Percentiles rank a stretch among this genome's conserved stretches.
These are phyloP conservation scores for Saturnispora hagleri DNA, from an alignment of 805 yeast genomes.

Conservation along the genomic window DNA sequence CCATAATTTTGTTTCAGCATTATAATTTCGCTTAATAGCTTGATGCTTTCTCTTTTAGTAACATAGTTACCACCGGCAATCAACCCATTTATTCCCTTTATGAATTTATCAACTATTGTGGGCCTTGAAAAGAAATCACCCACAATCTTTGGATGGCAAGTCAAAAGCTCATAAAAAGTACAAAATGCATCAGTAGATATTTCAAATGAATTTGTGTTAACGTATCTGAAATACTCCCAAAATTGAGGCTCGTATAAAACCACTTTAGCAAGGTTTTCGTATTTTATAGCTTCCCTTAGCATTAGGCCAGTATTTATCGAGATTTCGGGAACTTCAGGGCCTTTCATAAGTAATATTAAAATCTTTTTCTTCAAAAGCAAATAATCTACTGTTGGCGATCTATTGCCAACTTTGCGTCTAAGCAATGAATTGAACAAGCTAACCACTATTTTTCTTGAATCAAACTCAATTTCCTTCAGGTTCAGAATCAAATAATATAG, in stretches of 20 bases:
- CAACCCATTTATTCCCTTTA: constrained; percentile 52
- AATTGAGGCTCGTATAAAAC: constrained; percentile 51
- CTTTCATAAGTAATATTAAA: constrained; percentile 49
- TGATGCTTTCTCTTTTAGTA: constrained; percentile 82
- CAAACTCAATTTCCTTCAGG: constrained; percentile 71
- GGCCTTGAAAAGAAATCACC: constrained; percentile 59
- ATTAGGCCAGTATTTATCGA: constrained; percentile 71
- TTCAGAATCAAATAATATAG: constrained; percentile 51
- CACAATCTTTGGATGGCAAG: constrained; percentile 59
- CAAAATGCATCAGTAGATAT: constrained; percentile 84
- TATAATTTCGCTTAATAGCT: constrained; percentile 63
- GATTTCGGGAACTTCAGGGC: constrained; percentile 66
- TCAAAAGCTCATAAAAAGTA: constrained; percentile 61
- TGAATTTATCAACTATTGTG: constrained; percentile 40
- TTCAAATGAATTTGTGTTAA: constrained; percentile 72
- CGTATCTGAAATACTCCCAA: constrained; percentile 80
- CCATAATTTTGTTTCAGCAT: constrained; percentile 60
- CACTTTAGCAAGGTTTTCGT: constrained; percentile 56
- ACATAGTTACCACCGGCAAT: constrained; percentile 79
- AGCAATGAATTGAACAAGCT: constrained; percentile 65
- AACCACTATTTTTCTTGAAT: constrained; percentile 77
- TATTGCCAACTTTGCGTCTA: constrained; percentile 65
- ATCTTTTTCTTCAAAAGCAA: constrained; percentile 58
- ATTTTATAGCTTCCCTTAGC: constrained; percentile 74
- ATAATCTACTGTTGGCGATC: constrained; percentile 84